Evolutionary conservation across 2,329 filamentous ascomycete species (phyloP), one percentile per base, ranked within the genome.

Genomic region (Colletotrichum kahawae): DNA sequence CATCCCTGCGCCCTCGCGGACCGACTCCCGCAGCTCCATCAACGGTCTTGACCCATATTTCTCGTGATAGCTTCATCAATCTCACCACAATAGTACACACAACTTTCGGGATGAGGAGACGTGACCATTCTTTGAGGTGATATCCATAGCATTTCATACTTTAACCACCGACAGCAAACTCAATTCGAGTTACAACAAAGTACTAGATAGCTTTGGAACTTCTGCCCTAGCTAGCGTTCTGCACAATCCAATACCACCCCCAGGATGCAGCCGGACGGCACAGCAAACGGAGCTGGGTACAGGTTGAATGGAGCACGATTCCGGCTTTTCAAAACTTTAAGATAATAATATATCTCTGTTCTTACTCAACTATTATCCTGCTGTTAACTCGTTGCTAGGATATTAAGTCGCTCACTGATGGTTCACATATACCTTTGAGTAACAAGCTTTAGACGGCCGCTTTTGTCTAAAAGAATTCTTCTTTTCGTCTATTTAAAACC

Each of bases 181-280:
- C 57, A 8, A 1, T 9, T 9, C 57, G 29, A 57, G 14, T 7
- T 60, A 18, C 18, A 34, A 12, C 0, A 14, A 7, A 16, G 13
- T 57, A 21, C 60, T 16, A 14, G 7, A 31, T 38, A 38, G 14
- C 43, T 16, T 43, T 21, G 6, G 12, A 24, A 8, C 27, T 29
- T 27, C 2, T 51, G 43, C 24, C 24, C 24, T 21, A 13, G 4
- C n/a, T 21, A 51, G n/a, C 6, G n/a, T 51, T 4, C 12, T 13
- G 12, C 43, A 51, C 12, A 21, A 6, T 51, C 21, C 10, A 51
- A 24, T n/a, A 51, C 10, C 43, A 51, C 3, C 43, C n/a, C 10
- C n/a, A 51, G n/a, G 9, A 66, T 62, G 71, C 60, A 54, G 24
- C 48, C 60, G 24, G 24, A 38, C 67, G 36, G 31, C 67, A 43